Evolutionary conservation across 306 rosid genomes (phyloP).

Genomic region (Gastrolobium bilobum): DNA sequence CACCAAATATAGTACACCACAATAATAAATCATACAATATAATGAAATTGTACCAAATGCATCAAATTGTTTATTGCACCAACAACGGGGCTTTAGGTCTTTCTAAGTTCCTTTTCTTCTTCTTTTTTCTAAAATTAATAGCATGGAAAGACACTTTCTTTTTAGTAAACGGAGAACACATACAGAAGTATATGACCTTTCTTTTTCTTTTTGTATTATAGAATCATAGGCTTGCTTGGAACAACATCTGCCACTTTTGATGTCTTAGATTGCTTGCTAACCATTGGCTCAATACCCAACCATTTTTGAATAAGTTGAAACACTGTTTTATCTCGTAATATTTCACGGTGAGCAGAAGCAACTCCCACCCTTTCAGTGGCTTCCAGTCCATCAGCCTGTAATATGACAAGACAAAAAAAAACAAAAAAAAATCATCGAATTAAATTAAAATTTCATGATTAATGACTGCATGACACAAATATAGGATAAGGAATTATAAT

Average conservation of each 20-base stretch:
- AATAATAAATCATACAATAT: constrained; percentile 15
- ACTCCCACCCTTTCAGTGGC: constrained; percentile 83
- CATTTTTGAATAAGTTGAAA: constrained; percentile 69
- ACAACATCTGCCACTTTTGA: constrained; percentile 71
- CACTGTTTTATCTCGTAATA: constrained; percentile 64
- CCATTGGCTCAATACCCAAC: constrained; percentile 71
- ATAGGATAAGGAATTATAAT: constrained; percentile 8
- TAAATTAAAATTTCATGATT: neutral
- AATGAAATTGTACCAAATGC: constrained; percentile 13
- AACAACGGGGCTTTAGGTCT: constrained; percentile 23
- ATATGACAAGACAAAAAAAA: constrained; percentile 41
- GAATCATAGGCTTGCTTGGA: constrained; percentile 48
- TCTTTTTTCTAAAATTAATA: neutral
- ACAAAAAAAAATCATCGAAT: constrained; percentile 7
- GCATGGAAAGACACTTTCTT: constrained; percentile 32
- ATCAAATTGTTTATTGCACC: constrained; percentile 28
- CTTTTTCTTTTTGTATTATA: constrained; percentile 21
- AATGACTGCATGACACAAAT: neutral
- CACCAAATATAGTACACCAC: constrained; percentile 17
- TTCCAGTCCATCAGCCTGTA: constrained; percentile 86
- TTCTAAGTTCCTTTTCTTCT: neutral
- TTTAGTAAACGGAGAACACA: constrained; percentile 4
- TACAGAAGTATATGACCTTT: neutral
- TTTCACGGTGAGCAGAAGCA: constrained; percentile 69
- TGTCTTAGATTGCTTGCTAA: constrained; percentile 57